Evolutionary conservation across 1,139 yeast species (phyloP).

Genomic region (Zygosaccharomyces sapae): DNA sequence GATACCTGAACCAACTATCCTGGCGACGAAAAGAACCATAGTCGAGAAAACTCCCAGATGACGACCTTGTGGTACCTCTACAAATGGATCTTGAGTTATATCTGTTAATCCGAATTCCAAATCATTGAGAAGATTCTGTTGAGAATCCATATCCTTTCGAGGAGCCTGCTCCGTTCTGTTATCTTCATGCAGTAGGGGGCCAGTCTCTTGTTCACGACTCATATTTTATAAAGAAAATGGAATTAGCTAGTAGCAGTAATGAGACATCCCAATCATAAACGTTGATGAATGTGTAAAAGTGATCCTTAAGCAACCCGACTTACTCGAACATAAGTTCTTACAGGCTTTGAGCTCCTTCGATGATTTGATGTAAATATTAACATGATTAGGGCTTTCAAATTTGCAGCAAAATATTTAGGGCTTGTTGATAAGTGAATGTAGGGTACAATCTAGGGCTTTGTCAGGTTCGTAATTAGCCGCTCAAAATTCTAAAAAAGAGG

Average conservation of each 20-base stretch:
- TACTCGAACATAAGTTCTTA: no score
- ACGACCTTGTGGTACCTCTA: conserved; percentile 68
- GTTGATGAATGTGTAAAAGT: neutral
- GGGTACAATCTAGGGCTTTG: neutral
- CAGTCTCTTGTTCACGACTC: neutral
- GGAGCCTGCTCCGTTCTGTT: neutral
- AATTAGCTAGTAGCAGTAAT: neutral
- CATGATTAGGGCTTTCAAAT: neutral
- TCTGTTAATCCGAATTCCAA: conserved; percentile 7
- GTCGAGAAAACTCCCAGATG: conserved; percentile 68
- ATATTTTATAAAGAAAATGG: neutral
- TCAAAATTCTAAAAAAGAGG: no score
- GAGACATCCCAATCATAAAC: neutral
- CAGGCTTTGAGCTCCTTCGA: no score
- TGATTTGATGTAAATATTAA: neutral
- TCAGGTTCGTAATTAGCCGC: no score
- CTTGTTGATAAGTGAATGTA: no score
- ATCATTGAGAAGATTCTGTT: conserved; percentile 20
- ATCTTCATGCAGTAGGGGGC: neutral
- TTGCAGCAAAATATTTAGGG: no score
- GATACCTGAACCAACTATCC: conserved; percentile 76
- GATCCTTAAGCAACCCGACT: no score
- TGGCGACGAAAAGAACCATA: conserved; percentile 55
- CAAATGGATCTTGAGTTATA: conserved; percentile 10
- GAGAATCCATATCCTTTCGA: neutral